These are phyloP conservation scores for Biscogniauxia marginata DNA, from an alignment of 2,329 filamentous ascomycete species.

Conservation along the genomic window DNA sequence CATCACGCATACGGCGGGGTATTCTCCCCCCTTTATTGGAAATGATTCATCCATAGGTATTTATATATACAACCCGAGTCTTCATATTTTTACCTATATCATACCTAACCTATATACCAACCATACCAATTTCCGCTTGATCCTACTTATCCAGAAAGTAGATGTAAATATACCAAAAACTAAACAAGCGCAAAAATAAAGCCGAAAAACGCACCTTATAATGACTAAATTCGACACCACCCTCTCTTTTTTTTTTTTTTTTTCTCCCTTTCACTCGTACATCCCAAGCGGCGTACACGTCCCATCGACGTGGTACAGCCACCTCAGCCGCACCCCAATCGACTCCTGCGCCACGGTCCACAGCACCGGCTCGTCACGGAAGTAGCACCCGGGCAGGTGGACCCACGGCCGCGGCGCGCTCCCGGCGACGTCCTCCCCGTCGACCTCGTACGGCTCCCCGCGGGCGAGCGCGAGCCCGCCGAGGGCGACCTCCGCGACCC, in stretches of 20 bases:
- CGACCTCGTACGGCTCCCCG: too few species aligned
- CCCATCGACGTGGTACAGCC: background rate
- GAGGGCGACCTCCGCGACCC: too few species aligned
- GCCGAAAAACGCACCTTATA: too few species aligned
- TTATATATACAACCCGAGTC: too few species aligned
- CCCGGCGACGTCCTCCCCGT: too few species aligned
- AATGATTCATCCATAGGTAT: background rate
- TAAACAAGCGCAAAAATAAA: too few species aligned
- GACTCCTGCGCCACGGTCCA: background rate
- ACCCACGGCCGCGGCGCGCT: too few species aligned
- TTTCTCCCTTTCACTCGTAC: background rate
- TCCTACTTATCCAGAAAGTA: background rate
- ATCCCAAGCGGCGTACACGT: background rate
- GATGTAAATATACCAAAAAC: background rate
- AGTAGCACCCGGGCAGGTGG: background rate
- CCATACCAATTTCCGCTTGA: background rate
- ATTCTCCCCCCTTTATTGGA: background rate
- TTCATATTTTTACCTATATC: background rate
- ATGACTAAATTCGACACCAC: too few species aligned
- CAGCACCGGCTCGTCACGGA: background rate
- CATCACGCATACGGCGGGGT: background rate
- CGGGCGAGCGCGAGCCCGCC: too few species aligned
- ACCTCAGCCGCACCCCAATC: background rate
- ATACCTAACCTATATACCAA: background rate
- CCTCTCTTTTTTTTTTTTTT: too few species aligned